Conservation (phyloP, 2,329 filamentous ascomycete genomes). For the Endocalyx cinctus region DNA sequence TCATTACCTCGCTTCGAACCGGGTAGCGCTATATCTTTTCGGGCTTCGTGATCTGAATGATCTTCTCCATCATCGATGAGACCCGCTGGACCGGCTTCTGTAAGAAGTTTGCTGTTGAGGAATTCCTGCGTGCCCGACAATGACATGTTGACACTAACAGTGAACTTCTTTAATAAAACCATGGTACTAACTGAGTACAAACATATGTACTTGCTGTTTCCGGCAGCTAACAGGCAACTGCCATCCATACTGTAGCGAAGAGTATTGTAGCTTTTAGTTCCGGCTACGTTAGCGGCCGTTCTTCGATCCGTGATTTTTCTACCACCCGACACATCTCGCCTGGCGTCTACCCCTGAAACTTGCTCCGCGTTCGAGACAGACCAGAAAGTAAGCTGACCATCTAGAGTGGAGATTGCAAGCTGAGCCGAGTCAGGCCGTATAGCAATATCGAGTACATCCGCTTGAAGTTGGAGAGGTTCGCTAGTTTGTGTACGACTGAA, state of each 20-base stretch:
- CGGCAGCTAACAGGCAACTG: conserved; percentile 81
- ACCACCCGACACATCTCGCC: conserved; percentile 88
- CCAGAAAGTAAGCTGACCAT: conserved; percentile 95
- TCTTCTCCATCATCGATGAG: conserved; percentile 88
- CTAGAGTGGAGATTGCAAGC: conserved; percentile 84
- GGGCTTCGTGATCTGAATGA: conserved; percentile 81
- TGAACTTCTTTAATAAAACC: conserved; percentile 89
- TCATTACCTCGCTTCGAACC: conserved; percentile 82
- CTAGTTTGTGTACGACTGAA: conserved; percentile 92
- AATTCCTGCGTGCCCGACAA: conserved; percentile 96
- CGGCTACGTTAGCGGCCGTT: conserved; percentile 84
- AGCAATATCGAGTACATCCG: conserved; percentile 82
- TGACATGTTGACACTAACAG: conserved; percentile 92
- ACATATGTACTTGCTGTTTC: conserved; percentile 98
- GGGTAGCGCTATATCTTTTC: conserved; percentile 73
- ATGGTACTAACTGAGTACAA: conserved; percentile 93
- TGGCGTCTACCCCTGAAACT: conserved; percentile 78
- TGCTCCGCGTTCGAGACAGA: conserved; percentile 83
- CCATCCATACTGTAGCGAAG: conserved; percentile 92
- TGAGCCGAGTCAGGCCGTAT: conserved; percentile 89
- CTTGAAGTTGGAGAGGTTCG: conserved; percentile 86
- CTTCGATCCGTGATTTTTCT: conserved; percentile 82
- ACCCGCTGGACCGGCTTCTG: conserved; percentile 79
- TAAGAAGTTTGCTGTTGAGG: conserved; percentile 86
- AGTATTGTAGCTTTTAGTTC: conserved; percentile 84